Percentiles rank a stretch among this genome's conserved stretches.
Evolutionary conservation across 805 yeast genomes (phyloP).

Genomic region (Isabelozyma gotoi): DNA sequence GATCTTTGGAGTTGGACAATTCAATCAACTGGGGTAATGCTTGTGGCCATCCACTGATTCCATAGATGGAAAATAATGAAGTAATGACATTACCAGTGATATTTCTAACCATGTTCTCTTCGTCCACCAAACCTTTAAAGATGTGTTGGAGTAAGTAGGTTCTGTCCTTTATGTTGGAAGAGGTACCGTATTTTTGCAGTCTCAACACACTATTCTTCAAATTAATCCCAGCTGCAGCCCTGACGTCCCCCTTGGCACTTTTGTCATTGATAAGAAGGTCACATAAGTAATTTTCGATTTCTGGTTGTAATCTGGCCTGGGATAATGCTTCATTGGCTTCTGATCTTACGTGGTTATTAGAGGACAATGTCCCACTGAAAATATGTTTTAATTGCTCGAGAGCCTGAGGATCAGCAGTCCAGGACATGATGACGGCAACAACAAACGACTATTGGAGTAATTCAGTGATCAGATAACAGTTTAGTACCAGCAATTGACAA

Average conservation of each 20-base stretch:
- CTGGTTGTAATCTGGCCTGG: slow-evolving; percentile 68
- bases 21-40: slow-evolving; percentile 67
- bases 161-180: slow-evolving; percentile 23
- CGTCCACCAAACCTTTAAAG: slow-evolving; percentile 54
- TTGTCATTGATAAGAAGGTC: slow-evolving; percentile 61
- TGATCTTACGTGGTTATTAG: slow-evolving; percentile 51
- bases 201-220: slow-evolving; percentile 73
- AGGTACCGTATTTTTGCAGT: slow-evolving; percentile 17
- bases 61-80: slow-evolving; percentile 67
- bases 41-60: slow-evolving; percentile 72
- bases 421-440: slow-evolving; percentile 47
- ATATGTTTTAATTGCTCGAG: slow-evolving; percentile 64
- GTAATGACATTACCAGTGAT: slow-evolving; percentile 91
- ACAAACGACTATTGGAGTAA: no score
- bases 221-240: slow-evolving; percentile 87
- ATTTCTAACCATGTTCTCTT: slow-evolving; percentile 66
- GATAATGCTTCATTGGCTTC: slow-evolving; percentile 74
- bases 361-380: slow-evolving; percentile 69
- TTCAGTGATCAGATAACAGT: no score
- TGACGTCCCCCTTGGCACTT: slow-evolving; percentile 47
- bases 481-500: background rate
- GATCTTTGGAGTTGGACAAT: slow-evolving; percentile 41
- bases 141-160: slow-evolving; percentile 44
- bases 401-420: slow-evolving; percentile 69
- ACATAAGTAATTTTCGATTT: slow-evolving; percentile 77